phyloP scores from a whole-genome alignment of 78 protist species.

The slime mould (Dictyostelium discoideum) region DNA sequence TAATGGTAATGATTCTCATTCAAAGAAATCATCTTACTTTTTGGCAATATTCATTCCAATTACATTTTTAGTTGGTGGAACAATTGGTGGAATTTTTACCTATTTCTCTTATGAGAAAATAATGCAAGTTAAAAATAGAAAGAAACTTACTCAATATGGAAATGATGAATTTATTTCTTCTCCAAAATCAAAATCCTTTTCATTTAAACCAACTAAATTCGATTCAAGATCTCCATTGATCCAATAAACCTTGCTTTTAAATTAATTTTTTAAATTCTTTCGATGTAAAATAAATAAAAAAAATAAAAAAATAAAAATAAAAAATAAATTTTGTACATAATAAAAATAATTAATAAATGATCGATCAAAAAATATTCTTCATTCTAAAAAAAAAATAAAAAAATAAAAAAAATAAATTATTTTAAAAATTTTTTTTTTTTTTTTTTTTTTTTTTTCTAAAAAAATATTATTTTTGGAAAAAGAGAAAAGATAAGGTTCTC shows the following conservation, averaged over 20 bases:
- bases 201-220: neutral
- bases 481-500: too few species aligned
- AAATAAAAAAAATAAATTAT: neutral
- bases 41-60: neutral
- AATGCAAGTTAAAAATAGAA: neutral
- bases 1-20: neutral
- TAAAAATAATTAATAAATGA: too few species aligned
- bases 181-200: neutral
- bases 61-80: neutral
- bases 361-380: too few species aligned
- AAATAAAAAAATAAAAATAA: neutral
- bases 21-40: neutral
- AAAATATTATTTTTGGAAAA: too few species aligned
- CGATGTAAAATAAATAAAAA: neutral
- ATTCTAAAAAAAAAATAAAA: too few species aligned
- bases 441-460: neutral
- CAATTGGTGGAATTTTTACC: neutral
- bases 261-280: neutral
- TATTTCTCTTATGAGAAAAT: neutral
- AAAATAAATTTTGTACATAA: neutral
- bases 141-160: neutral
- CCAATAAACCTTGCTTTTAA: neutral
- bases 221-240: neutral
- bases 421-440: neutral
- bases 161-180: neutral